These are phyloP conservation scores for Petrea volubilis DNA, from an alignment of 257 asterid genomes.

Conservation along the genomic window DNA sequence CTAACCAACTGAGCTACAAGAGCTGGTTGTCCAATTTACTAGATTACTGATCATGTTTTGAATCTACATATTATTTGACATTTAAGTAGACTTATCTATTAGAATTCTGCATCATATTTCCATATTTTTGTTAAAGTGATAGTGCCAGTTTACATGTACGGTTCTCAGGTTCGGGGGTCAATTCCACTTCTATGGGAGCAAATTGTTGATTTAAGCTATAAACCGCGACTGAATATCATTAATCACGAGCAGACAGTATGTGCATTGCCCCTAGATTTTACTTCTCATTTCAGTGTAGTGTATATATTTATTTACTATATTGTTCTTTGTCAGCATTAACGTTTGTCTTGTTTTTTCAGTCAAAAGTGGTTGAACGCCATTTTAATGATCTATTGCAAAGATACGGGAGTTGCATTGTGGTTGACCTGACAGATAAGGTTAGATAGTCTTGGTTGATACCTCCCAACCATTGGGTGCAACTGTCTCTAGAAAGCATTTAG, in stretches of 20 bases:
- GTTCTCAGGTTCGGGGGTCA: slow-evolving; percentile 88
- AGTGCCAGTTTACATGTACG: slow-evolving; percentile 23
- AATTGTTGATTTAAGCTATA: slow-evolving; percentile 98
- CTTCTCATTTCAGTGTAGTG: slow-evolving; percentile 1
- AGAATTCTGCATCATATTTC: not conserved
- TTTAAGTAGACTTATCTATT: not conserved
- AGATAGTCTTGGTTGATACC: slow-evolving; percentile 26
- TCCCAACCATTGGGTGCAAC: slow-evolving; percentile 17
- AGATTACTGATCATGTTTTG: not conserved
- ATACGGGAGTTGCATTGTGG: slow-evolving; percentile 81
- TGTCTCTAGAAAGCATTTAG: too few species aligned
- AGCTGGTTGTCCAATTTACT: slow-evolving; percentile 5
- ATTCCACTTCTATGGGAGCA: slow-evolving; percentile 99
- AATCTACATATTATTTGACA: slow-evolving; percentile 12
- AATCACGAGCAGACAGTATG: slow-evolving; percentile 82
- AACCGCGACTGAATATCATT: slow-evolving; percentile 77
- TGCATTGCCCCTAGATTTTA: slow-evolving; percentile 21
- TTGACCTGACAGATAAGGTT: slow-evolving; percentile 93
- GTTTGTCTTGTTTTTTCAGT: slow-evolving; percentile 44
- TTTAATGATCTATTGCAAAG: slow-evolving; percentile 87
- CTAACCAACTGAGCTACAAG: slow-evolving; percentile 99
- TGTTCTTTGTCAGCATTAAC: slow-evolving; percentile 13
- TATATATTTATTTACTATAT: slow-evolving; percentile 8
- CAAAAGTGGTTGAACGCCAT: slow-evolving; percentile 85
- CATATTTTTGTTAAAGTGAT: not conserved